Conservation (phyloP, 352 stramenopile genomes). For the Globisporangium carolinianum region DNA sequence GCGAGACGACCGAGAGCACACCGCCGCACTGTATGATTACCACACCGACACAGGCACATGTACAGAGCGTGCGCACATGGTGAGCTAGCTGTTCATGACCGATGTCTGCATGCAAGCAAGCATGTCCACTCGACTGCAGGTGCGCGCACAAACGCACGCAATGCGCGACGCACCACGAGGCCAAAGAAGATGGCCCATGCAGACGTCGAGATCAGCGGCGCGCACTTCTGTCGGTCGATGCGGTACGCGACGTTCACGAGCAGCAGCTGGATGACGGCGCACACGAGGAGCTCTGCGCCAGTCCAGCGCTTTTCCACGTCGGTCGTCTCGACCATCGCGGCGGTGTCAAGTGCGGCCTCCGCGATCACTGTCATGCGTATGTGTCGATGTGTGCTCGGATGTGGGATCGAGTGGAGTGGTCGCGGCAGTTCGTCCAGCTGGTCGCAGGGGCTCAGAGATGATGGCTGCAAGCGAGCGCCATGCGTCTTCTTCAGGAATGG, state of each 20-base stretch:
- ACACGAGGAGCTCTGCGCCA: slow-evolving; percentile 38
- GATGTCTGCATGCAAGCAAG: too few relatives aligned
- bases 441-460: too few relatives aligned
- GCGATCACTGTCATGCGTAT: neutral
- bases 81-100: too few relatives aligned
- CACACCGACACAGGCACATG: neutral
- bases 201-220: slow-evolving; percentile 37
- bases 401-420: neutral
- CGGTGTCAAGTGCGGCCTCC: neutral
- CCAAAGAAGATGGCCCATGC: slow-evolving; percentile 51
- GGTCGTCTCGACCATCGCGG: neutral
- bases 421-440: too few relatives aligned
- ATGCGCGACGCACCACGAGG: slow-evolving; percentile 20
- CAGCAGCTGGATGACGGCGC: slow-evolving; percentile 35
- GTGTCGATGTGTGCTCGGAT: neutral
- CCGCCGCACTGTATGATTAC: slow-evolving; percentile 17
- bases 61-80: too few relatives aligned
- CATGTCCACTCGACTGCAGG: too few relatives aligned
- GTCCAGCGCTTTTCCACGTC: slow-evolving; percentile 28
- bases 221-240: slow-evolving; percentile 30
- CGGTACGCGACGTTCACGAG: slow-evolving; percentile 53
- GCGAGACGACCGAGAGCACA: slow-evolving; percentile 21
- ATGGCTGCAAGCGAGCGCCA: too few relatives aligned
- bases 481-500: too few relatives aligned
- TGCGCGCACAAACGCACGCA: too few relatives aligned